Base-by-base conservation (phyloP, 2,329 filamentous ascomycete species). In the Colletotrichum lini region DNA sequence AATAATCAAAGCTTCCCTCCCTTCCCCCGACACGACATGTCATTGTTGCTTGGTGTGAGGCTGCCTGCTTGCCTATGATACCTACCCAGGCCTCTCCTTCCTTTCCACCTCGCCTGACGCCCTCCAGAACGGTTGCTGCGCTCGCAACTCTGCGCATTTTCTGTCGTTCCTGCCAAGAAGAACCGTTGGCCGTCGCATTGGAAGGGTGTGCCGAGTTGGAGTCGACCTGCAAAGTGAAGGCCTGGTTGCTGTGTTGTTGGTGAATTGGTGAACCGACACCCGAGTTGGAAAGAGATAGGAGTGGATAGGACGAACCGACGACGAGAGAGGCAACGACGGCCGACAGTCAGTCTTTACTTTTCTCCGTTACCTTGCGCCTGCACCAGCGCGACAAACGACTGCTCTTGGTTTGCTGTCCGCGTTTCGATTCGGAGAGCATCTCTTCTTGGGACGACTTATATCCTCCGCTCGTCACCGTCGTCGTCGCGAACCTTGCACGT, bases 51-150 rank as follows among this genome's bases (percentile, higher is more conserved):
- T 35, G 65, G 59, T 26, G 50, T 16, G 58, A 63, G 54, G 65
- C 40, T 69, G 65, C 53, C 69, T 52, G 65, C 59, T 72, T 57
- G 69, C 59, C 65, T 52, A 64, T 59, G 53, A 69, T 72, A 69
- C 45, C 47, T 38, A 52, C 21, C 44, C 44, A 52, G 49, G 35
- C 15, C 18, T 59, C 49, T n/a, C 45, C 53, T 49, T 63, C 23
- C 21, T 16, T 44, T 54, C 45, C n/a, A 38, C 50, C 44, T 70
- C 18, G 26, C 12, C 58, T 26, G 52, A 26, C 65, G 30, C n/a
- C 38, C 26, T 40, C 26, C 40, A 45, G 18, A 42, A 21, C 38
- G 30, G 56, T 42, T 69, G 40, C 52, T 54, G 30, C 68, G 44
- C 45, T 52, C 50, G 59, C 47, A 38, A 42, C 12, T 42, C 21